Evolutionary conservation across 306 rosid species (phyloP), one percentile per base, ranked within the genome.

Genomic region (Cajanus cajan): DNA sequence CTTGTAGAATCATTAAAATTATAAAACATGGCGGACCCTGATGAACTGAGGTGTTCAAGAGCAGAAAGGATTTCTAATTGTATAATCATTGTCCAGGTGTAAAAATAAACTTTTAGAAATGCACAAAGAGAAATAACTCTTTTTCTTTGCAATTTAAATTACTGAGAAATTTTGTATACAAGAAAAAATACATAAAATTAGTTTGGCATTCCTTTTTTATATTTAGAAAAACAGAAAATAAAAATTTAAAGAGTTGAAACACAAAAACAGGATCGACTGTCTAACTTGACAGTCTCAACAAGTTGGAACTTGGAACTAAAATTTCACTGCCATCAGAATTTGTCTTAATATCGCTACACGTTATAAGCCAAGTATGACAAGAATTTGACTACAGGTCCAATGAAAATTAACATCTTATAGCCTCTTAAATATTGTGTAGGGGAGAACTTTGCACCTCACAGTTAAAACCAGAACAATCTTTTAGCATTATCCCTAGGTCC

Each of bases 341-440:
- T 50, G 57, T 50, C 67, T 62, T 25, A 8, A 62, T 48, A 59
- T 21, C 28, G n/a, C n/a, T n/a, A n/a, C n/a, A n/a, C n/a, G 2
- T 70, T 47, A 76, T 25, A 61, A 45, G 24, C 50, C 59, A 72
- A 39, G 48, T 59, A 72, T 12, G 59, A 33, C 33, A 43, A 28
- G 2, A 43, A n/a, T 80, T 52, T 68, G 52, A 36, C 74, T 14
- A 33, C 18, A 8, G 61, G 43, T 80, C 80, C 54, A 73, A 76
- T 11, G 11, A 68, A 65, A 47, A 37, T 63, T 80, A 77, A 43
- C 62, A 66, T 66, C 44, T 40, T 31, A 57, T 47, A 22, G 68
- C 72, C 58, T 76, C 61, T n/a, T 31, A n/a, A 43, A 9, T 77
- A 25, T 45, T 73, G 18, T 65, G 68, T 4, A 40, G 0, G 66